These are phyloP conservation scores for Selaginella tamariscina DNA, from an alignment of 75 land plant species.

Conservation along the genomic window DNA sequence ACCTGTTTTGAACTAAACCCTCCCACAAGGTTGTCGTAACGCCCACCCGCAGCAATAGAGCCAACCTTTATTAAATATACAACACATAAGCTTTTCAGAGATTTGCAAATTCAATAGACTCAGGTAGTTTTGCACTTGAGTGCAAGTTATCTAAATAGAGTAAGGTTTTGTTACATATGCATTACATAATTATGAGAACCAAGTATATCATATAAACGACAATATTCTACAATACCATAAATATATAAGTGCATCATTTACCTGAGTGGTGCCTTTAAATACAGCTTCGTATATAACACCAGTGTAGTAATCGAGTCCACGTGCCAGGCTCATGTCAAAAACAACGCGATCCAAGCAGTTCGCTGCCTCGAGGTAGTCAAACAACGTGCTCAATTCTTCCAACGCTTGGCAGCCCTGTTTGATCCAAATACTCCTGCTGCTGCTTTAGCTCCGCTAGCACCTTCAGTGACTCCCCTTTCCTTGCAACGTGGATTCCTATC, in stretches of 20 bases:
- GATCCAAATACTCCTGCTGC: slow-evolving; percentile 33
- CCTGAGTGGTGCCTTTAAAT: slow-evolving; percentile 73
- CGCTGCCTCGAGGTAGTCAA: slow-evolving; percentile 41
- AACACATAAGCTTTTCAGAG: background rate
- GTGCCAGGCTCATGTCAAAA: slow-evolving; percentile 91
- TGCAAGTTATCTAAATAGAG: too few relatives aligned
- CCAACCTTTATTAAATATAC: slow-evolving; percentile 50
- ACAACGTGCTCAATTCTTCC: slow-evolving; percentile 47
- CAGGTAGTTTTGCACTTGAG: too few relatives aligned
- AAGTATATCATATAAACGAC: background rate
- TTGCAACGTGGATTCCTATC: slow-evolving; percentile 53
- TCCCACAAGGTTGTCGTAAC: slow-evolving; percentile 85
- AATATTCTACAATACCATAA: background rate
- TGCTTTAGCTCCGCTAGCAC: slow-evolving; percentile 41
- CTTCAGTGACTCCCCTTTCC: slow-evolving; percentile 49
- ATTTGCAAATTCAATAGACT: background rate
- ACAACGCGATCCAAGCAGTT: slow-evolving; percentile 47
- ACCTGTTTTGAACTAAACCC: slow-evolving; percentile 72
- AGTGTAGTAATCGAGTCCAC: slow-evolving; percentile 92
- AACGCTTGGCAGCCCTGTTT: slow-evolving; percentile 40
- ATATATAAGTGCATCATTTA: slow-evolving; percentile 10
- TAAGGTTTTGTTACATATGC: too few relatives aligned
- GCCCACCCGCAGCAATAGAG: slow-evolving; percentile 89
- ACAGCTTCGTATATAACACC: slow-evolving; percentile 91
- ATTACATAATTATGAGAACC: background rate